Conservation (phyloP, 208 protist species). For the Acanthamoeba royreba region DNA sequence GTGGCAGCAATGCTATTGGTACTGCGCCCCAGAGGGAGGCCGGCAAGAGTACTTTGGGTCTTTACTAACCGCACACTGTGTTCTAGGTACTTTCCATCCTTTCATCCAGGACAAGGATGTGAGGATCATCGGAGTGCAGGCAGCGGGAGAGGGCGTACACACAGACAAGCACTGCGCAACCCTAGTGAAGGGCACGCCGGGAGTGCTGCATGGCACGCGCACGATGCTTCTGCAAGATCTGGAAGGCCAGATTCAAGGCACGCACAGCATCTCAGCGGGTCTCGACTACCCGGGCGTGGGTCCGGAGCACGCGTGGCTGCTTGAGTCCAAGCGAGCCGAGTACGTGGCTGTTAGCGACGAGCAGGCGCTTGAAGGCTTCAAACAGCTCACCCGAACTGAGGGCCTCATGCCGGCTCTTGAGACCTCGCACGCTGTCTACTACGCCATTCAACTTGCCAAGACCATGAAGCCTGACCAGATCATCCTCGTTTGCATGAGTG, state of each 20-base stretch:
- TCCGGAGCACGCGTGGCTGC: conserved; percentile 76
- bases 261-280: conserved; percentile 82
- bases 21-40: no score
- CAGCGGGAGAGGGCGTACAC: conserved; percentile 73
- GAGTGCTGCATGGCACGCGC: conserved; percentile 79
- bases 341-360: conserved; percentile 77
- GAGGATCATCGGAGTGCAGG: conserved; percentile 79
- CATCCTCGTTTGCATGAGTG: conserved; percentile 79
- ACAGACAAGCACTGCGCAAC: conserved; percentile 77
- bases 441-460: conserved; percentile 72
- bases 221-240: conserved; percentile 80
- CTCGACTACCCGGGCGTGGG: conserved; percentile 86
- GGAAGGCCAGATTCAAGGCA: conserved; percentile 78
- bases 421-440: conserved; percentile 80
- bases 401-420: conserved; percentile 86
- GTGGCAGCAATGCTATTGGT: conserved; percentile 85
- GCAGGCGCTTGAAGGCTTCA: conserved; percentile 71
- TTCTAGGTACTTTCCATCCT: conserved; percentile 68
- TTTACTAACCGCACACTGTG: no score
- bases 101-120: conserved; percentile 77
- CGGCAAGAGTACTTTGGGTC: no score
- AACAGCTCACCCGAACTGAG: conserved; percentile 62
- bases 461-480: conserved; percentile 64
- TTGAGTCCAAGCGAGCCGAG: conserved; percentile 55
- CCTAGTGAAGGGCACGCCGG: conserved; percentile 64